phyloP scores from a whole-genome alignment of 257 asterid species.

The Ajuga chamaepitys region DNA sequence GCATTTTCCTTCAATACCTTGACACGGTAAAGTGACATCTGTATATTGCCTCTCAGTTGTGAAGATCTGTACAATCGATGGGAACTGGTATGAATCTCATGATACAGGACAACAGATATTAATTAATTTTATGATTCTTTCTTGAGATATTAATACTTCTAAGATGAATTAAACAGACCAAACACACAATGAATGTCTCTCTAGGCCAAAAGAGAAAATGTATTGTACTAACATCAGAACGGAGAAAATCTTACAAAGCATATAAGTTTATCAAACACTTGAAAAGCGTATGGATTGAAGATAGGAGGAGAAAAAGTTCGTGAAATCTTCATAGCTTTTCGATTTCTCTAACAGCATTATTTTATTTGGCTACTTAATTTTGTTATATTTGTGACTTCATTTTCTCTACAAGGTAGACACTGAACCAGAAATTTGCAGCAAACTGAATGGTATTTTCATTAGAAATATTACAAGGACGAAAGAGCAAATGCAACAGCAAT shows the following conservation, averaged over 20 bases:
- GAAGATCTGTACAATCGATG: conserved; percentile 20
- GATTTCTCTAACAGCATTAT: no score
- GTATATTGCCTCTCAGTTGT: conserved; percentile 16
- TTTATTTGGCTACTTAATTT: no score
- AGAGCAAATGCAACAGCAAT: no score
- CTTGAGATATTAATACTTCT: neutral
- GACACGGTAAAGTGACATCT: conserved; percentile 8
- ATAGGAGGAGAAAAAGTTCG: no score
- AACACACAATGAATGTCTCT: neutral
- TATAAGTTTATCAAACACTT: neutral
- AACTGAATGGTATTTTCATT: no score
- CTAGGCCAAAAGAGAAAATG: neutral
- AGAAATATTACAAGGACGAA: no score
- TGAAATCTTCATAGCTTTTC: no score
- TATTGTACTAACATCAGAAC: neutral
- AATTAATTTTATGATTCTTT: neutral
- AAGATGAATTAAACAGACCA: neutral
- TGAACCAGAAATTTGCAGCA: no score
- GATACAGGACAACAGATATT: neutral
- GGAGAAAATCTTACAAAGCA: neutral
- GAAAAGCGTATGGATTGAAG: neutral
- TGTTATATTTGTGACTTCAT: no score
- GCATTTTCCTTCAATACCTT: conserved; percentile 12
- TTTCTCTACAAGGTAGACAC: no score
- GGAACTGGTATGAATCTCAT: neutral